These are phyloP conservation scores for Diaporthe destruens DNA, from an alignment of 2,329 filamentous ascomycete genomes.

Conservation along the genomic window DNA sequence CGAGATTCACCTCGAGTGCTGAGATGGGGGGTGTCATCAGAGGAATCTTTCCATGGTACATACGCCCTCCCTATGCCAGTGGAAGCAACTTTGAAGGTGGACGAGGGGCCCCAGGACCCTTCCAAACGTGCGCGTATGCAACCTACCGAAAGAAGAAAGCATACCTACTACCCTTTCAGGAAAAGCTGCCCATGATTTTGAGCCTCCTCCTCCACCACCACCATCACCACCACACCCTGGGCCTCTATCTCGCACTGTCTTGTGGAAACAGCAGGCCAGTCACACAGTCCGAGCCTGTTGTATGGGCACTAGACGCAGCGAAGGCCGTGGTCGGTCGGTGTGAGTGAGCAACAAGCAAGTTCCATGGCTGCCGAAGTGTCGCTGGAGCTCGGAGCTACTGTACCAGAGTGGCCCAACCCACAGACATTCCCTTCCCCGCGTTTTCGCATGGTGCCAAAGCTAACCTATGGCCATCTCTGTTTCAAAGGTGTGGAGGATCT, in stretches of 20 bases:
- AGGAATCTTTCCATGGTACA: neutral
- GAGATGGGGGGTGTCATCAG: neutral
- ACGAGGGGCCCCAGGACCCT: no score
- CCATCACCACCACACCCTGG: no score
- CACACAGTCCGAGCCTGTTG: neutral
- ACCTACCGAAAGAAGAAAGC: conserved; percentile 38
- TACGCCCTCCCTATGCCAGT: neutral
- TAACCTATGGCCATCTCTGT: conserved; percentile 17
- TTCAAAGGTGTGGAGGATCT: conserved; percentile 8
- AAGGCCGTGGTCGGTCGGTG: conserved; percentile 12
- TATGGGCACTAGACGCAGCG: neutral
- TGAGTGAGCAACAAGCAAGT: neutral
- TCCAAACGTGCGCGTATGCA: no score
- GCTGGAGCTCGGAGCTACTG: conserved; percentile 8
- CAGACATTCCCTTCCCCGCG: conserved; percentile 34
- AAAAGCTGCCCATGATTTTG: conserved; percentile 18
- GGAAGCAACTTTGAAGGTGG: neutral
- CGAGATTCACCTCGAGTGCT: neutral
- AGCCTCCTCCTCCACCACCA: neutral
- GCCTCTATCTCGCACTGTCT: conserved; percentile 39
- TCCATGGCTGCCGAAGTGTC: neutral
- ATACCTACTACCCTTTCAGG: conserved; percentile 35
- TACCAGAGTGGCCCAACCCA: neutral
- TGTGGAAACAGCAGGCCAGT: neutral
- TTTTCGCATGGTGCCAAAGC: conserved; percentile 12